Percentiles rank a stretch among this genome's conserved stretches.
These are phyloP conservation scores for Cladorrhinum samala DNA, from an alignment of 495 filamentous ascomycete genomes.

Conservation along the genomic window DNA sequence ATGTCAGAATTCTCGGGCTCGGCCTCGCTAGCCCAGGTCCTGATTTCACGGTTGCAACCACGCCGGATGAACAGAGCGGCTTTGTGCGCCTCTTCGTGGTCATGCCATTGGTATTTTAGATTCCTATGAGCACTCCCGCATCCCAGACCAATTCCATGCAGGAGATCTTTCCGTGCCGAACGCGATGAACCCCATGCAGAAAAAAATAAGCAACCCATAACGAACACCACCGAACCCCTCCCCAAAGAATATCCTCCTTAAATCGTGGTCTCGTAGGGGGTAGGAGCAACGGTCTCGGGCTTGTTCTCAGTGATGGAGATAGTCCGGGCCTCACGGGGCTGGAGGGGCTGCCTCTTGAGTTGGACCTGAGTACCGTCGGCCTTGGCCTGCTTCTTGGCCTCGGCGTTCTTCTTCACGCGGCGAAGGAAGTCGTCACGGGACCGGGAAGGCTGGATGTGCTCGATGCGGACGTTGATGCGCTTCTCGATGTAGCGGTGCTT, in stretches of 20 bases:
- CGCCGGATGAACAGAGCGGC: constrained; percentile 10
- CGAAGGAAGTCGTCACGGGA: constrained; percentile 92
- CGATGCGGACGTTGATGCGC: constrained; percentile 96
- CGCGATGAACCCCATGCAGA: constrained; percentile 36
- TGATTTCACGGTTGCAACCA: constrained; percentile 12
- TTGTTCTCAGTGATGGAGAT: constrained; percentile 68
- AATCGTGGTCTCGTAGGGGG: constrained; percentile 97
- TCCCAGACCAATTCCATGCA: constrained; percentile 34
- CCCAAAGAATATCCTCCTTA: constrained; percentile 44
- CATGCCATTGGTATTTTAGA: constrained; percentile 36
- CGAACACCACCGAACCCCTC: constrained; percentile 21
- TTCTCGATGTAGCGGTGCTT: constrained; percentile 98
- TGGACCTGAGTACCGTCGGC: constrained; percentile 74
- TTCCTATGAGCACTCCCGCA: constrained; percentile 36
- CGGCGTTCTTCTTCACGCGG: constrained; percentile 92
- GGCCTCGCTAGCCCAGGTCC: neutral
- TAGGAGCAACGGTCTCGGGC: constrained; percentile 85
- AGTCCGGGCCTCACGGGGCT: constrained; percentile 69
- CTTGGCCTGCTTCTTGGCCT: constrained; percentile 87
- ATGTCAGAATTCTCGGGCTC: neutral
- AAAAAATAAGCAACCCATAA: constrained; percentile 30
- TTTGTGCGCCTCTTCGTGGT: constrained; percentile 20
- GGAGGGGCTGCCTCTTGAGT: constrained; percentile 69
- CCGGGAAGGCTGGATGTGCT: constrained; percentile 91
- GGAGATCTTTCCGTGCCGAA: constrained; percentile 33